phyloP scores from a whole-genome alignment of 2,329 filamentous ascomycete genomes.

The Cladosporium sp. region DNA sequence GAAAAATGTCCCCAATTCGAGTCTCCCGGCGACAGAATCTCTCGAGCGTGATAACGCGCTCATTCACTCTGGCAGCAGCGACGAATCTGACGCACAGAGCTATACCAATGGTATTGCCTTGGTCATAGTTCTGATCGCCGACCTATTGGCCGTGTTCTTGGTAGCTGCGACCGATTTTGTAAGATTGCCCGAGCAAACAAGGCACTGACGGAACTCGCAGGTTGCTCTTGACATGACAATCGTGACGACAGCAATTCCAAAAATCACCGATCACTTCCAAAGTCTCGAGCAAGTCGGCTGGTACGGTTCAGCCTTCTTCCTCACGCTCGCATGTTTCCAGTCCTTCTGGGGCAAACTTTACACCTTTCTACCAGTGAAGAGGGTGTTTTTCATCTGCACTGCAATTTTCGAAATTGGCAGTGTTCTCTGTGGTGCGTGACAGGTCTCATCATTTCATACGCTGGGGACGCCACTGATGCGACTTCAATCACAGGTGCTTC shows the following conservation, averaged over 20 bases:
- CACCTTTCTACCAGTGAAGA: conserved; percentile 29
- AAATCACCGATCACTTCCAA: conserved; percentile 50
- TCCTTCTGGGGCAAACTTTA: conserved; percentile 32
- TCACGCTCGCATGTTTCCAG: conserved; percentile 37
- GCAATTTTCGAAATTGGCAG: background rate
- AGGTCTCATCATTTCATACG: background rate
- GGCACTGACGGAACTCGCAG: background rate
- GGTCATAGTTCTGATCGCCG: background rate
- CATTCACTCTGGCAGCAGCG: background rate
- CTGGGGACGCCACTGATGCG: background rate
- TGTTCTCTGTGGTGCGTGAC: background rate
- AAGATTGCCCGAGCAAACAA: background rate
- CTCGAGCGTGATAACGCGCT: background rate
- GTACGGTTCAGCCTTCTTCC: conserved; percentile 43
- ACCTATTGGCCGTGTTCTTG: background rate
- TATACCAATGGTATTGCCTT: background rate
- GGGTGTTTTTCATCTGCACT: background rate
- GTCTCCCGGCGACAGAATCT: background rate
- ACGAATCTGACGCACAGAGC: background rate
- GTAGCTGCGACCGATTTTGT: background rate
- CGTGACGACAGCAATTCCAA: conserved; percentile 49
- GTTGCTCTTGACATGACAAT: conserved; percentile 26
- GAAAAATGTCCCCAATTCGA: background rate
- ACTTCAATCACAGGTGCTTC: background rate
- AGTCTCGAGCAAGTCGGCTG: conserved; percentile 49